Conservation (phyloP, 768 basidiomycete genomes). For the Podaxis mareebaensis region DNA sequence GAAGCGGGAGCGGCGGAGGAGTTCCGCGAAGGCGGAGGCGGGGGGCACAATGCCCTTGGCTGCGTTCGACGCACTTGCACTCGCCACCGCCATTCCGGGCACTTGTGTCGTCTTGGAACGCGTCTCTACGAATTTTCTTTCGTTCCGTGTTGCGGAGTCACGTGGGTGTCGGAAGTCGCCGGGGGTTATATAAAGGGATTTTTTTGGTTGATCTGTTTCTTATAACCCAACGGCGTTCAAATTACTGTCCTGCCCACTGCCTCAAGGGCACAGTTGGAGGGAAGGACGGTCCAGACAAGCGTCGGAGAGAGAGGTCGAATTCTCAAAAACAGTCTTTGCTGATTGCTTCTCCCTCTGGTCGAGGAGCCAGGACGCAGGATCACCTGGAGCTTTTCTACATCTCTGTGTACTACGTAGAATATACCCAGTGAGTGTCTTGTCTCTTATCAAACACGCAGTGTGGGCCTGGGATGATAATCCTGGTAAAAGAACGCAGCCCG, state of each 20-base stretch:
- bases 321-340: slow-evolving; percentile 94
- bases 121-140: slow-evolving; percentile 13
- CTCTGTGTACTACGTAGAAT: slow-evolving; percentile 11
- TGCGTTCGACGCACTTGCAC: slow-evolving; percentile 17
- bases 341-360: slow-evolving; percentile 87
- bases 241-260: slow-evolving; percentile 71
- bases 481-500: slow-evolving; percentile 89
- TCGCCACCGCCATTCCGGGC: slow-evolving; percentile 24
- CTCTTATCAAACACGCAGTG: slow-evolving; percentile 22
- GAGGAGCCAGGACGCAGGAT: slow-evolving; percentile 91
- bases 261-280: slow-evolving; percentile 37
- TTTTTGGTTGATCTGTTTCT: slow-evolving; percentile 16
- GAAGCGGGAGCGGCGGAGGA: slow-evolving; percentile 82
- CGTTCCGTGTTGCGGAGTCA: background rate
- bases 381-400: slow-evolving; percentile 84
- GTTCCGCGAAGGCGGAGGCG: slow-evolving; percentile 70
- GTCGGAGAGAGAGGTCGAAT: slow-evolving; percentile 66
- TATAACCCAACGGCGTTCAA: slow-evolving; percentile 64
- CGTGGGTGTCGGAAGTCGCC: slow-evolving; percentile 19
- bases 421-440: slow-evolving; percentile 23
- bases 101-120: slow-evolving; percentile 4
- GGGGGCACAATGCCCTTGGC: slow-evolving; percentile 30
- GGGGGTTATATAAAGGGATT: slow-evolving; percentile 30
- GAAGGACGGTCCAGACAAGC: slow-evolving; percentile 88
- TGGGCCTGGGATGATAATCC: slow-evolving; percentile 75